phyloP scores from a whole-genome alignment of 1,284 basidiomycete genomes.

The Amanita bisporigera region DNA sequence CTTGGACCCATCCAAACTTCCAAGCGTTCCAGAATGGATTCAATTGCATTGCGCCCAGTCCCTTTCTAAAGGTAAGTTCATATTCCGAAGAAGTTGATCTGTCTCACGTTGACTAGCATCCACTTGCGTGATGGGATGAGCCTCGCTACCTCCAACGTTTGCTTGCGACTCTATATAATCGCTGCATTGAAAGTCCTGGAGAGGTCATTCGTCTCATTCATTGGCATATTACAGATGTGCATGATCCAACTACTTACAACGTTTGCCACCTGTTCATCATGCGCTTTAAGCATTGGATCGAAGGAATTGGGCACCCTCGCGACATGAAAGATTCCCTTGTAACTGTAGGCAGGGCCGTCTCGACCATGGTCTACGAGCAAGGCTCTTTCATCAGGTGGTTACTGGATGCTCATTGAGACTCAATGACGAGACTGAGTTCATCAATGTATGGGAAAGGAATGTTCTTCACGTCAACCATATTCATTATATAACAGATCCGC shows the following conservation, averaged over 20 bases:
- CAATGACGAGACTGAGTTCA: too few species aligned
- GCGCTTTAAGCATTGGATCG: not conserved
- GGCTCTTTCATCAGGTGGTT: too few species aligned
- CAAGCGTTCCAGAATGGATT: not conserved
- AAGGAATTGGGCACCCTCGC: not conserved
- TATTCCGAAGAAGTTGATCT: not conserved
- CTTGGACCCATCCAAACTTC: not conserved
- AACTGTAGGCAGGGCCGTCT: too few species aligned
- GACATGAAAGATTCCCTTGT: too few species aligned
- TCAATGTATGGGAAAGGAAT: too few species aligned
- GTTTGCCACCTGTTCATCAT: not conserved
- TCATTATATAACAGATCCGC: too few species aligned
- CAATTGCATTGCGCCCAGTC: not conserved
- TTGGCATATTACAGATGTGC: not conserved
- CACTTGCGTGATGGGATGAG: not conserved
- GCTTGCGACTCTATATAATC: not conserved
- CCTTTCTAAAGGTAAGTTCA: not conserved
- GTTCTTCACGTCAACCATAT: too few species aligned
- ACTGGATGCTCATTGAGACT: not conserved
- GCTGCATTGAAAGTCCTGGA: not conserved
- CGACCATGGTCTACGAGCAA: too few species aligned
- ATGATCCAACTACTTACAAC: not conserved
- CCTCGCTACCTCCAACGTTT: not conserved
- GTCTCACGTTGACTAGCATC: not conserved
- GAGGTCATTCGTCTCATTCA: not conserved